Percentiles rank a stretch among this genome's conserved stretches.
These are phyloP conservation scores for Gracilaria caudata DNA, from an alignment of 23 red algal genomes.

Conservation along the genomic window DNA sequence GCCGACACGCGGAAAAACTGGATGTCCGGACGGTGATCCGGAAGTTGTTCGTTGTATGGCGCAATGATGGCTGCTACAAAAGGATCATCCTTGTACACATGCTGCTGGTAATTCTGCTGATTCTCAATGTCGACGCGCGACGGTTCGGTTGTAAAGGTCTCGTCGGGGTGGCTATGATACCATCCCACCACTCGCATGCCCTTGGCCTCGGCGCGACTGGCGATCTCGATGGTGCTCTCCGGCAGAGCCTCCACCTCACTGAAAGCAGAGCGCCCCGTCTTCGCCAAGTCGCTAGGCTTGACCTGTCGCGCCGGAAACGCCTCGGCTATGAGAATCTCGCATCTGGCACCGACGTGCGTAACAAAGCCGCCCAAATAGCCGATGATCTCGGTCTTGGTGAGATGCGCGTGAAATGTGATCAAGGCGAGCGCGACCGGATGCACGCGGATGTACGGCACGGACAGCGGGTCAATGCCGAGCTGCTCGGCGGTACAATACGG, in stretches of 20 bases:
- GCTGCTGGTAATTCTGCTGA: constrained; percentile 73
- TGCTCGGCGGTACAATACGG: constrained; percentile 25
- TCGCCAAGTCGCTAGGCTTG: constrained; percentile 34
- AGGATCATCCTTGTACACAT: constrained; percentile 49
- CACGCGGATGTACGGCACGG: constrained; percentile 51
- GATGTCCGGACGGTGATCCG: constrained; percentile 37
- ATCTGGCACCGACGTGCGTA: neutral
- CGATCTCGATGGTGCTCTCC: constrained; percentile 75
- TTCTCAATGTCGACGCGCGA: constrained; percentile 76
- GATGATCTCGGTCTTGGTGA: constrained; percentile 79
- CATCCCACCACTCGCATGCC: constrained; percentile 77
- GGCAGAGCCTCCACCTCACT: constrained; percentile 81
- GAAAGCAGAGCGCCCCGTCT: constrained; percentile 48
- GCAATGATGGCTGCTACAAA: constrained; percentile 61
- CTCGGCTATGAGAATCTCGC: constrained; percentile 46
- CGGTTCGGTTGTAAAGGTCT: constrained; percentile 68
- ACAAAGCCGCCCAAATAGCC: constrained; percentile 83
- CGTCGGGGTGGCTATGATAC: constrained; percentile 89
- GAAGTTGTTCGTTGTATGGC: constrained; percentile 44
- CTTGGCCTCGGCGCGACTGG: constrained; percentile 50
- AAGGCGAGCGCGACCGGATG: constrained; percentile 68
- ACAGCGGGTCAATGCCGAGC: constrained; percentile 26
- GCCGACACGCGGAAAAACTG: constrained; percentile 47
- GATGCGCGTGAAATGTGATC: constrained; percentile 82
- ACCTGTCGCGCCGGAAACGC: constrained; percentile 71